These are phyloP conservation scores for Dillenia suffruticosa DNA, from an alignment of 164 flowering plant genomes.

Conservation along the genomic window DNA sequence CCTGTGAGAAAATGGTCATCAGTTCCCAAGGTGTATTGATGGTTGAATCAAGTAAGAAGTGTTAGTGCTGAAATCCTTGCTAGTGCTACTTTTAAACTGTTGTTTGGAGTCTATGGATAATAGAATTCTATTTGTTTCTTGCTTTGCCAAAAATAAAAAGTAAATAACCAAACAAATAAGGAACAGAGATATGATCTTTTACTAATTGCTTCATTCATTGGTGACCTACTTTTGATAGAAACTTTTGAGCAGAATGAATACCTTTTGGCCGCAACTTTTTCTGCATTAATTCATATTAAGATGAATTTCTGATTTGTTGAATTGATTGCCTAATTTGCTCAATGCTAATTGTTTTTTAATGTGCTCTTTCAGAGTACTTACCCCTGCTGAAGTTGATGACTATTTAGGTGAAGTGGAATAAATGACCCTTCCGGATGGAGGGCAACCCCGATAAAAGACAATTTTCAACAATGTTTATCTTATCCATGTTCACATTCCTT, in stretches of 20 bases:
- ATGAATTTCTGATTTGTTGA: not conserved
- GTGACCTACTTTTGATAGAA: not conserved
- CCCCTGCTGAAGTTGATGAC: slow-evolving; percentile 72
- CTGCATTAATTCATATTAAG: not conserved
- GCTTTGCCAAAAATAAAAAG: too few species aligned
- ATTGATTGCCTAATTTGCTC: not conserved
- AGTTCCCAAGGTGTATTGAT: too few species aligned
- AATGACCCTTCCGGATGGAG: not conserved
- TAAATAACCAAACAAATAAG: not conserved
- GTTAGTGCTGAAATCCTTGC: too few species aligned
- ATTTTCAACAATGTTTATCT: too few species aligned
- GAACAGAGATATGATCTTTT: not conserved
- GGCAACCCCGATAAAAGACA: too few species aligned
- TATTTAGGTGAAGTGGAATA: slow-evolving; percentile 82
- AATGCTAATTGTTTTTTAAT: not conserved
- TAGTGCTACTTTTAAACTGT: too few species aligned
- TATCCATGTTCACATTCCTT: too few species aligned
- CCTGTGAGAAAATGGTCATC: too few species aligned
- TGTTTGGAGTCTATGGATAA: too few species aligned
- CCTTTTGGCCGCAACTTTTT: not conserved
- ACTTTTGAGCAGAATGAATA: too few species aligned
- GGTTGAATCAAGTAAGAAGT: too few species aligned
- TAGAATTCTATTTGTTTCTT: too few species aligned
- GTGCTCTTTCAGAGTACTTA: slow-evolving; percentile 54
- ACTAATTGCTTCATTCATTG: not conserved